Base-by-base conservation (phyloP, 257 asterid species). In the Ophiorrhiza pumila region DNA sequence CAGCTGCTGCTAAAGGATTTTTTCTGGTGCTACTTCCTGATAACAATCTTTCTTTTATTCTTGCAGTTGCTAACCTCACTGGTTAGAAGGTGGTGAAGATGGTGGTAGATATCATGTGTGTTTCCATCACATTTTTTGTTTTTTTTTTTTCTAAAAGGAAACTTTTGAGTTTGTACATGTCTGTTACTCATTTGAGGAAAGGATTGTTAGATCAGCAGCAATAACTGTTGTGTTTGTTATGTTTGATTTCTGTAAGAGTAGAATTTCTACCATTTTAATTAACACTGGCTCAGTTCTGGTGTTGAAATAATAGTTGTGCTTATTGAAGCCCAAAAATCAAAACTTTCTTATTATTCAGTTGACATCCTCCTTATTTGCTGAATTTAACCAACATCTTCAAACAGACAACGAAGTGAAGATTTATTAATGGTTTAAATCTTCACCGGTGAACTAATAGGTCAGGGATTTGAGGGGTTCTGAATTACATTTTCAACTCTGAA, bases 41-140 rank as follows among this genome's bases (percentile, higher is more conserved):
- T 71, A 5, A 37, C 50, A 63, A 59, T 39, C 49, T 68, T 22
- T 68, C 35, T 79, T 64, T 67, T 37, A 71, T 78, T 60, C 56
- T 77, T 80, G 82, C 97, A 91, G 98, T 76, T 92, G 88, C 90
- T 92, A 55, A 81, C 97, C 1, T 92, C 98, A 17, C 83, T 90
- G 90, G 88, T 90, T 69, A 86, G 96, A 84, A 86, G 98, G 83
- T 92, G 96, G 98, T 92, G 87, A 86, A 20, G 52, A 18, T 43
- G 46, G 74, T 20, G 3, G 72, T 62, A n/a, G 18, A 43, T 25
- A 41, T 47, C n/a, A 65, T 13, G 7, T 41, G 74, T 41, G 55
- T 56, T 80, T 64, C 71, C 69, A 63, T 55, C 39, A 29, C n/a
- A 55, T 50, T 47, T 59, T 52, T 50, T 29, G 58, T 61, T 62